Percentiles rank a stretch among this genome's conserved stretches.
phyloP scores from a whole-genome alignment of 441 rosid species.

The Flueggea neowawraea region DNA sequence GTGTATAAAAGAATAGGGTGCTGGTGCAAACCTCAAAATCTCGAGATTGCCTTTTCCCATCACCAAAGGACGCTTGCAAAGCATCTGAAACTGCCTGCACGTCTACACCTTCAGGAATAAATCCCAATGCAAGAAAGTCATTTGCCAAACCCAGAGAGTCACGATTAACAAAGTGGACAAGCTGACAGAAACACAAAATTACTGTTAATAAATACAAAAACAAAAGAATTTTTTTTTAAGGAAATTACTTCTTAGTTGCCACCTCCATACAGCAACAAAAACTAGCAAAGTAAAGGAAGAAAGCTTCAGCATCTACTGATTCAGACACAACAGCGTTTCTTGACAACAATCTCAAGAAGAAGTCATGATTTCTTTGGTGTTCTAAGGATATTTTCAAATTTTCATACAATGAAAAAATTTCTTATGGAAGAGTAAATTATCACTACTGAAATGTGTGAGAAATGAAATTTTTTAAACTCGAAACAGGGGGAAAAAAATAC shows the following conservation, averaged over 20 bases:
- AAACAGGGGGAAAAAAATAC: neutral
- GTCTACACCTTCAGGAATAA: constrained; percentile 94
- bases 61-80: constrained; percentile 72
- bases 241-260: constrained; percentile 12
- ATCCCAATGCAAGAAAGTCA: constrained; percentile 99
- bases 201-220: constrained; percentile 30
- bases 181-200: constrained; percentile 62
- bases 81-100: constrained; percentile 78
- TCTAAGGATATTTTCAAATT: neutral
- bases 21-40: constrained; percentile 83
- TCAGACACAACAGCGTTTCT: neutral
- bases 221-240: no score
- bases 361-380: no score
- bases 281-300: neutral
- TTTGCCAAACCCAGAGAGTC: constrained; percentile 99
- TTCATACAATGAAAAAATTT: neutral
- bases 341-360: neutral
- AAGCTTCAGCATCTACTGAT: no score
- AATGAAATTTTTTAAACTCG: neutral
- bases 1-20: neutral
- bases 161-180: constrained; percentile 98
- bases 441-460: neutral
- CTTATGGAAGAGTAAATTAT: neutral
- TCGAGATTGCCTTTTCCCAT: constrained; percentile 67
- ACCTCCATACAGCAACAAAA: neutral